phyloP scores from a whole-genome alignment of 805 yeast species.

The Geotrichum ghanense region DNA sequence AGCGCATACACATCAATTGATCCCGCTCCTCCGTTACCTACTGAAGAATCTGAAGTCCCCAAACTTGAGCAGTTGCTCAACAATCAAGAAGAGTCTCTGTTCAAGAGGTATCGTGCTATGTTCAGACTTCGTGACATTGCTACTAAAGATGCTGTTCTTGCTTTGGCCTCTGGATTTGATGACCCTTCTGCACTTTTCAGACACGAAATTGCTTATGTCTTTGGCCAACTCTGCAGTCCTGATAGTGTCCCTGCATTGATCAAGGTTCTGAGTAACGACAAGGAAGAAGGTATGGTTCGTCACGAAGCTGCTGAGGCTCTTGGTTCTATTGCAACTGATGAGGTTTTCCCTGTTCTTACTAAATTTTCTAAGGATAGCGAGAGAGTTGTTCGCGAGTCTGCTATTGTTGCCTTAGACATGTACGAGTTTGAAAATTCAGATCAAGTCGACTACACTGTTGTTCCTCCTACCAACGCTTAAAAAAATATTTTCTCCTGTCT shows the following conservation, averaged over 20 bases:
- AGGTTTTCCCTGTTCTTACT: conserved; percentile 79
- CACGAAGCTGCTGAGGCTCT: conserved; percentile 99
- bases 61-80: conserved; percentile 60
- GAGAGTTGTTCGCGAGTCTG: conserved; percentile 90
- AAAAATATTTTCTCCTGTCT: not conserved
- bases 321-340: conserved; percentile 94
- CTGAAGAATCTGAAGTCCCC: conserved; percentile 47
- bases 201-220: conserved; percentile 96
- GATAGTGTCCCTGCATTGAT: conserved; percentile 80
- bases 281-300: conserved; percentile 96
- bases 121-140: conserved; percentile 94
- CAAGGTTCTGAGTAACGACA: conserved; percentile 62
- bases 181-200: conserved; percentile 91
- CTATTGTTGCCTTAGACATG: conserved; percentile 96
- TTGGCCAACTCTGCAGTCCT: conserved; percentile 94
- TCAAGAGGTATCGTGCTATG: conserved; percentile 97
- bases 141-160: conserved; percentile 83
- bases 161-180: conserved; percentile 78
- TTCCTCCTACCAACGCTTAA: conserved; percentile 8
- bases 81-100: conserved; percentile 66
- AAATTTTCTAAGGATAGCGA: conserved; percentile 71
- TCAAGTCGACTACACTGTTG: conserved; percentile 63
- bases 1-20: conserved; percentile 82
- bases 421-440: conserved; percentile 85
- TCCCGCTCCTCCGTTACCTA: conserved; percentile 96